A percentile compares a stretch with the other conserved stretches of the same genome.
These are phyloP conservation scores for Colletotrichum lupini DNA, from an alignment of 2,329 filamentous ascomycete species.

Conservation along the genomic window DNA sequence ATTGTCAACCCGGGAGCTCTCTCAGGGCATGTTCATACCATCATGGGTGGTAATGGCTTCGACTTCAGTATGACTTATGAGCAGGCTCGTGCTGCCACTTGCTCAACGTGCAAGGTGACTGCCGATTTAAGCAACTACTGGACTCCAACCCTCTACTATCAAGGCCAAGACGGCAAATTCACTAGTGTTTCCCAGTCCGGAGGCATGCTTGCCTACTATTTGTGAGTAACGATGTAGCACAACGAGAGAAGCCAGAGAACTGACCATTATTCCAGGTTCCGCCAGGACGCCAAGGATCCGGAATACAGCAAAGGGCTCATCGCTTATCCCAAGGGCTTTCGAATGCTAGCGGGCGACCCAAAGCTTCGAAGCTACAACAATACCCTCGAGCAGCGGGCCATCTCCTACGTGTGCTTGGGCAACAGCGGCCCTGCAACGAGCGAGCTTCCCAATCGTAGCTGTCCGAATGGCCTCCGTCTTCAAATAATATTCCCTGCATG, in stretches of 20 bases:
- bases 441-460: slow-evolving; percentile 66
- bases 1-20: slow-evolving; percentile 65
- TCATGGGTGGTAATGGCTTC: slow-evolving; percentile 73
- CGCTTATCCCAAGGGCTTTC: slow-evolving; percentile 71
- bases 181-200: slow-evolving; percentile 53
- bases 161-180: slow-evolving; percentile 67
- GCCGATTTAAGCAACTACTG: slow-evolving; percentile 76
- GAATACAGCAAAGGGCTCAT: slow-evolving; percentile 58
- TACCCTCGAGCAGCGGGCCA: slow-evolving; percentile 59
- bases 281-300: slow-evolving; percentile 50
- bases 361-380: slow-evolving; percentile 53
- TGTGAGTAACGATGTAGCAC: slow-evolving; percentile 45
- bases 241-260: neutral
- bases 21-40: slow-evolving; percentile 68
- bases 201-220: slow-evolving; percentile 62
- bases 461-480: slow-evolving; percentile 61
- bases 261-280: slow-evolving; percentile 44
- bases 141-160: slow-evolving; percentile 67
- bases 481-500: slow-evolving; percentile 70
- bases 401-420: slow-evolving; percentile 67
- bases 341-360: slow-evolving; percentile 73
- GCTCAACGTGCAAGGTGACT: slow-evolving; percentile 72
- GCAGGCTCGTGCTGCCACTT: slow-evolving; percentile 63
- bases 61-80: slow-evolving; percentile 63
- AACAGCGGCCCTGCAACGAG: slow-evolving; percentile 56